phyloP scores from a whole-genome alignment of 2,329 filamentous ascomycete species.

The Phialocephala subalpina region DNA sequence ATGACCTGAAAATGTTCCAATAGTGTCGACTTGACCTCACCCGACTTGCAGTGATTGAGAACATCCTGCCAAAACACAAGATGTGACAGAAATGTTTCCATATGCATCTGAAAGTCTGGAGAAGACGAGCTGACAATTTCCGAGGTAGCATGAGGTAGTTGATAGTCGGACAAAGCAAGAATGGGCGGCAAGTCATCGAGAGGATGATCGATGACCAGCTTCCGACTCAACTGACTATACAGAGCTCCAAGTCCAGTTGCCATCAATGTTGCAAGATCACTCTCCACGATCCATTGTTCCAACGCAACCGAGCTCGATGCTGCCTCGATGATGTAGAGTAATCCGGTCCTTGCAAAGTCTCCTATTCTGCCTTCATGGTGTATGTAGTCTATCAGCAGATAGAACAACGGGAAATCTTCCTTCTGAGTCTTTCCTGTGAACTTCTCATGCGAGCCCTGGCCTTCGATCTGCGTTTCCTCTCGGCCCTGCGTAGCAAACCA shows the following conservation, averaged over 20 bases:
- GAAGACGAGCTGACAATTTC: conserved; percentile 79
- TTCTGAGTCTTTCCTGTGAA: conserved; percentile 88
- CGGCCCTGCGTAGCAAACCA: conserved; percentile 79
- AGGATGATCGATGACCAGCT: conserved; percentile 83
- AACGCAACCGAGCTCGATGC: conserved; percentile 82
- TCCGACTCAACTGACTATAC: conserved; percentile 72
- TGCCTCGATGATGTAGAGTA: conserved; percentile 95
- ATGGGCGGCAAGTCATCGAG: conserved; percentile 80
- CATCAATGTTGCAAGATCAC: conserved; percentile 96
- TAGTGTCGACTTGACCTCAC: conserved; percentile 90
- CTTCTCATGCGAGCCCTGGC: conserved; percentile 62
- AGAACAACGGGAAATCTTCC: conserved; percentile 95
- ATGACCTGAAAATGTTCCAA: conserved; percentile 97
- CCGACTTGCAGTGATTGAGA: conserved; percentile 90
- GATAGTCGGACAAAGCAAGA: conserved; percentile 88
- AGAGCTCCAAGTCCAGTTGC: conserved; percentile 89
- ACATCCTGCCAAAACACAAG: conserved; percentile 98
- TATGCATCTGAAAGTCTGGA: conserved; percentile 80
- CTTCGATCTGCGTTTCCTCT: conserved; percentile 42
- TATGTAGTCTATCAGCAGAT: conserved; percentile 94
- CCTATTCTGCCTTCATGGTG: conserved; percentile 94
- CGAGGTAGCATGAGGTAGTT: conserved; percentile 72
- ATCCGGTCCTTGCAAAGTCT: conserved; percentile 92
- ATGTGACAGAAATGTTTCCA: conserved; percentile 94
- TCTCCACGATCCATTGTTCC: conserved; percentile 97